Evolutionary conservation across 176 grass and related monocot species (phyloP), one percentile per base, ranked within the genome.

Genomic region (Cymbopogon citratus): DNA sequence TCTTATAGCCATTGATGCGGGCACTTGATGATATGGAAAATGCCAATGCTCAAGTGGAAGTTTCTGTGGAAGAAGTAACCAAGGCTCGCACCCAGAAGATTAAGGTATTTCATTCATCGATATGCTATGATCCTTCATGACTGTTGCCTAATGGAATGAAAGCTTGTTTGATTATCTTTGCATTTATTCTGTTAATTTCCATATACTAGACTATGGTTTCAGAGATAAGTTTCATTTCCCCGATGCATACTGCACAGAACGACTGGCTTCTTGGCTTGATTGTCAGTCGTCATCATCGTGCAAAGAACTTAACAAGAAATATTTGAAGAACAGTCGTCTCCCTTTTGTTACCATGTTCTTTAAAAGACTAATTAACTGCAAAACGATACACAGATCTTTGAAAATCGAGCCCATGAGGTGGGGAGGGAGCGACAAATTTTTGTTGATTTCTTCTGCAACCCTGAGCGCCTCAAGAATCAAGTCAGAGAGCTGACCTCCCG

Each of bases 1-100:
- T 87, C 44, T 52, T 81, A 29, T 78, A 99, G 96, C 84, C 96
- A 26, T 83, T 99, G 69, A 99, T 99, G 92, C 90, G 87, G 77
- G 87, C 92, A 12, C 90, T 99, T 51, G 96, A 99, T 85, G 92
- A 99, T 77, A 99, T 95, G 92, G 92, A 99, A 87, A 99, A 93
- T 83, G 91, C 87, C 8, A 99, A 99, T 5, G 84, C 82, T 23
- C 92, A 99, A 91, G 92, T 99, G 36, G 88, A 94, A 88, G 88
- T 90, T 88, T 95, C 94, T 68, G 91, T 99, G 75, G 92, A 99
- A 80, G 92, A 99, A 88, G 96, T 91, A 52, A 99, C 96, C 13
- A 92, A 95, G 73, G 92, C 91, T 74, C 96, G 94, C 48, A 90
- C 92, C 24, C 92, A 99, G 79, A 99, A 99, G 73, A 94, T 94